A percentile compares a stretch with the other conserved stretches of the same genome.
These are phyloP conservation scores for Pseudozyma pruni DNA, from an alignment of 1,284 basidiomycete genomes.

Conservation along the genomic window DNA sequence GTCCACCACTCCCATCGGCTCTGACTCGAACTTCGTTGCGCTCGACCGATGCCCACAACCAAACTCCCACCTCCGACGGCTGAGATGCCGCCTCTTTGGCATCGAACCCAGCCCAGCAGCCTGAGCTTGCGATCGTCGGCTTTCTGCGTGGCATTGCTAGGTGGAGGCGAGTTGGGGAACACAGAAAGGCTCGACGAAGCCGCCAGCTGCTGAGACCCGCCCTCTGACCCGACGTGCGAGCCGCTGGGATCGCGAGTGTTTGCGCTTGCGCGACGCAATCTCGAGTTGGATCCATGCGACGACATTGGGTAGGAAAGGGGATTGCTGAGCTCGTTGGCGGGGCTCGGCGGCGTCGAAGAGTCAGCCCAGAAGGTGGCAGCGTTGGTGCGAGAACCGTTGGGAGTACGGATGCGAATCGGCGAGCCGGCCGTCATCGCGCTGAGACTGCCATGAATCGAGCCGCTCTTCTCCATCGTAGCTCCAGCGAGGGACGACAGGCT, in stretches of 20 bases:
- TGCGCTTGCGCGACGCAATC: conserved; percentile 35
- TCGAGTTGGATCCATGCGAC: conserved; percentile 39
- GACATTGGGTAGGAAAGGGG: conserved; percentile 46
- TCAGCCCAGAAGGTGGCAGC: conserved; percentile 43
- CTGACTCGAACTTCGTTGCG: conserved; percentile 10
- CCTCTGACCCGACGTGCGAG: conserved; percentile 3
- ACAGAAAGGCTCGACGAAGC: conserved; percentile 28
- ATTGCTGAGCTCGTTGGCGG: conserved; percentile 32
- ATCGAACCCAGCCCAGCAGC: conserved; percentile 43
- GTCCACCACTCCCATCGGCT: conserved; percentile 48
- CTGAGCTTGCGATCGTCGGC: conserved; percentile 35
- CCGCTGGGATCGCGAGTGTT: conserved; percentile 40
- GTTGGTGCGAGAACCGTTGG: conserved; percentile 36
- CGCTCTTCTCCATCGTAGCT: conserved; percentile 30
- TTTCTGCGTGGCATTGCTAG: conserved; percentile 20
- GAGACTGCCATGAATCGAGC: conserved; percentile 37
- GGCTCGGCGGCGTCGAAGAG: conserved; percentile 43
- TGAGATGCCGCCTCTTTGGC: conserved; percentile 36
- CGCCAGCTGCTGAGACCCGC: conserved; percentile 6
- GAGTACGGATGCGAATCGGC: conserved; percentile 35
- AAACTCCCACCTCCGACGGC: conserved; percentile 3
- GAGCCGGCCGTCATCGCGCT: conserved; percentile 27
- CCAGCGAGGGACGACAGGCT: conserved; percentile 2
- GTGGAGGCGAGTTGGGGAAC: conserved; percentile 26
- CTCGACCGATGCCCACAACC: conserved; percentile 25